Conservation (phyloP, 75 land plant species). For the Azolla pinnata region DNA sequence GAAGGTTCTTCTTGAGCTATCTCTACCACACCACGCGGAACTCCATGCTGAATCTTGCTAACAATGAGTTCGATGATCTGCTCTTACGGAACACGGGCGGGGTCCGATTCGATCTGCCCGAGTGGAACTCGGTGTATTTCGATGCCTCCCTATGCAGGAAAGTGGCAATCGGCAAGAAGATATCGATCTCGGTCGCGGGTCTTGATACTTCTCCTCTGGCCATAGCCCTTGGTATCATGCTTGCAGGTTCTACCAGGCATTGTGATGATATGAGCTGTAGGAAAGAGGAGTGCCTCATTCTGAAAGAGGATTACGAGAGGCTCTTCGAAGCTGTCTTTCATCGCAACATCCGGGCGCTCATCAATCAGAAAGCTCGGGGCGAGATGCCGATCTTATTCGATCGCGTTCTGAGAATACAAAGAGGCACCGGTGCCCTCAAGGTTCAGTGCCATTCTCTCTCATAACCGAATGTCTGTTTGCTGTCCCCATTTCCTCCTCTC, state of each 20-base stretch:
- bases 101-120: background rate
- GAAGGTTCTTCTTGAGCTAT: conserved; percentile 9
- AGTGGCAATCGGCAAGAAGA: conserved; percentile 3
- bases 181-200: background rate
- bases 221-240: background rate
- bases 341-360: background rate
- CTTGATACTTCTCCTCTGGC: conserved; percentile 6
- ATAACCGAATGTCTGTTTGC: too few relatives aligned
- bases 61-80: background rate
- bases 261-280: background rate
- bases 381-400: conserved; percentile 1
- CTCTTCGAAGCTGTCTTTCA: conserved; percentile 4
- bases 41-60: background rate
- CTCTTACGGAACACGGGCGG: background rate
- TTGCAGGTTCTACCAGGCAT: background rate
- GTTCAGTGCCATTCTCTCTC: too few relatives aligned
- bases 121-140: background rate
- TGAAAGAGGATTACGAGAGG: conserved; percentile 4
- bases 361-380: conserved; percentile 5
- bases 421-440: background rate
- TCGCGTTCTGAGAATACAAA: background rate
- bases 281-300: conserved; percentile 4
- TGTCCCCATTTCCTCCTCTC: too few relatives aligned
- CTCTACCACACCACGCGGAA: conserved; percentile 3
- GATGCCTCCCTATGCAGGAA: background rate